phyloP scores from a whole-genome alignment of 441 rosid genomes.

The Sinapis alba region DNA sequence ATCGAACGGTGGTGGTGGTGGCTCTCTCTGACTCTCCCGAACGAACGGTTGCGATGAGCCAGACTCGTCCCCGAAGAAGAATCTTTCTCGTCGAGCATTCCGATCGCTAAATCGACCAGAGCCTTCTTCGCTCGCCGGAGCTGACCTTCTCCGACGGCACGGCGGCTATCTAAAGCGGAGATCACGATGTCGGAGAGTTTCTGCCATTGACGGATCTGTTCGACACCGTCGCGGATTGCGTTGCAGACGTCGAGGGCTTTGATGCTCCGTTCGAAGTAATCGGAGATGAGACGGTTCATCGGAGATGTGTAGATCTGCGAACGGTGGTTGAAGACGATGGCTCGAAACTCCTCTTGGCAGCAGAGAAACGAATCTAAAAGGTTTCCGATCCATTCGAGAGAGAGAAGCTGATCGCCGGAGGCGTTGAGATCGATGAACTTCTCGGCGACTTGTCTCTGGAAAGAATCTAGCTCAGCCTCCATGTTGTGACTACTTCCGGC shows the following conservation, averaged over 20 bases:
- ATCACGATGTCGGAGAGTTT: slow-evolving; percentile 81
- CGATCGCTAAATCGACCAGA: slow-evolving; percentile 72
- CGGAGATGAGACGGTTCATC: slow-evolving; percentile 71
- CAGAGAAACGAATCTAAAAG: slow-evolving; percentile 67
- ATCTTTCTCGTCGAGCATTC: slow-evolving; percentile 91
- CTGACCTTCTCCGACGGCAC: slow-evolving; percentile 77
- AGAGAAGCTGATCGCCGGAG: slow-evolving; percentile 55
- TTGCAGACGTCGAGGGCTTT: slow-evolving; percentile 96
- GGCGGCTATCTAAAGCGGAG: slow-evolving; percentile 57
- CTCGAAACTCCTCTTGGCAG: slow-evolving; percentile 79
- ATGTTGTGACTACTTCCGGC: slow-evolving; percentile 24
- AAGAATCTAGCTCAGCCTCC: slow-evolving; percentile 61
- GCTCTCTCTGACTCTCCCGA: slow-evolving; percentile 59
- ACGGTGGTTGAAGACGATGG: slow-evolving; percentile 49
- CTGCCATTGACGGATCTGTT: slow-evolving; percentile 91
- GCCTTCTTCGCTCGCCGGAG: slow-evolving; percentile 90
- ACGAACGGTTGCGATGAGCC: slow-evolving; percentile 78
- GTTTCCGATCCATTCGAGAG: slow-evolving; percentile 70
- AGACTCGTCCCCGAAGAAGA: slow-evolving; percentile 47
- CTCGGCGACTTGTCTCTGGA: slow-evolving; percentile 68
- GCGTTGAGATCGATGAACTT: slow-evolving; percentile 58
- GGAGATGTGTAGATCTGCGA: slow-evolving; percentile 50
- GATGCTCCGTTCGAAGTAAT: slow-evolving; percentile 74
- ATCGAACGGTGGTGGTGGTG: slow-evolving; percentile 44
- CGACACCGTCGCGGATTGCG: slow-evolving; percentile 90